Evolutionary conservation across 2,329 filamentous ascomycete species (phyloP).

Genomic region (Neofusicoccum kwambonambiense): DNA sequence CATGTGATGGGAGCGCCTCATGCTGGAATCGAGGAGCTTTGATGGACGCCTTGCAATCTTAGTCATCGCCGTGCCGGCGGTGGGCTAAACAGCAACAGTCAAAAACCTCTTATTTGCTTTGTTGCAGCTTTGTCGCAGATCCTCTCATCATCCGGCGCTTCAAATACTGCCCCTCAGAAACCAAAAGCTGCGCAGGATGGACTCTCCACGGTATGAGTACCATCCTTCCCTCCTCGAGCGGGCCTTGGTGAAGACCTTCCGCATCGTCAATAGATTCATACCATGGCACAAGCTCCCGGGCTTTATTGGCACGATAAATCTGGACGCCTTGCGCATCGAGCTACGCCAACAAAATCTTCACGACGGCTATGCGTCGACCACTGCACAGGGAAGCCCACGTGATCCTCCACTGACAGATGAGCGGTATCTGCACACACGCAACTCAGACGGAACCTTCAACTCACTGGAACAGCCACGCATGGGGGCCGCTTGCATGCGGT

Average conservation of each 20-base stretch:
- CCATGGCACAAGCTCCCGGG: slow-evolving; percentile 47
- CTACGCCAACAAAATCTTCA: slow-evolving; percentile 46
- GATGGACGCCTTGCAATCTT: no score
- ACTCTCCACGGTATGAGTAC: background rate
- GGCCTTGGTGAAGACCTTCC: slow-evolving; percentile 35
- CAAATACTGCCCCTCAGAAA: no score
- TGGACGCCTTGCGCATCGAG: slow-evolving; percentile 43
- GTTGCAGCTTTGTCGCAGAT: no score
- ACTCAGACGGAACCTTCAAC: slow-evolving; percentile 49
- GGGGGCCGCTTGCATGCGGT: slow-evolving; percentile 47
- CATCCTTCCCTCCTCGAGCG: slow-evolving; percentile 21
- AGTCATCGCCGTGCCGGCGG: no score
- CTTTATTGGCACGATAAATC: slow-evolving; percentile 43
- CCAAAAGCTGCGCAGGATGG: background rate
- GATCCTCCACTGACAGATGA: slow-evolving; percentile 31
- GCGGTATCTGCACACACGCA: slow-evolving; percentile 36
- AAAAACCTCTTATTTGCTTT: no score
- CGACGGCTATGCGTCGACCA: slow-evolving; percentile 42
- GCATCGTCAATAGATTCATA: slow-evolving; percentile 39
- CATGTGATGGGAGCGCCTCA: no score
- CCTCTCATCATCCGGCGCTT: no score
- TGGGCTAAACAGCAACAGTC: no score
- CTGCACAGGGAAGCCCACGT: slow-evolving; percentile 37
- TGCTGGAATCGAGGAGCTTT: no score
- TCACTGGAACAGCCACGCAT: slow-evolving; percentile 42